Evolutionary conservation across 108 stramenopile genomes (phyloP).

Genomic region (Stephanodiscus minutulus): DNA sequence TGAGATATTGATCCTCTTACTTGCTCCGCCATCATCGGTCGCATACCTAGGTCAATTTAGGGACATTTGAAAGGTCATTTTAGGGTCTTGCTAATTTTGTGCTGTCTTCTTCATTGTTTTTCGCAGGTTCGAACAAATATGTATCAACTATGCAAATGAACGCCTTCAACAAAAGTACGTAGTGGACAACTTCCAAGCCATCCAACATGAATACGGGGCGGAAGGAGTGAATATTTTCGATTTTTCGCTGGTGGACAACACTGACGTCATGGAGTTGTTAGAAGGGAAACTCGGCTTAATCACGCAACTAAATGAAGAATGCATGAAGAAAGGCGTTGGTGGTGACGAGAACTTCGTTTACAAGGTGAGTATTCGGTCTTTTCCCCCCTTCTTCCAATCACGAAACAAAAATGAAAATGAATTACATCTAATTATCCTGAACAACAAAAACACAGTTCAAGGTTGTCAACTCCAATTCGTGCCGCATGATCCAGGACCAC

Average conservation of each 20-base stretch:
- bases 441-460: slow-evolving; percentile 25
- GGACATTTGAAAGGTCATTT: too few species aligned
- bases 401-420: background rate
- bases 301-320: slow-evolving; percentile 92
- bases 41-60: too few species aligned
- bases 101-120: background rate
- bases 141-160: slow-evolving; percentile 98
- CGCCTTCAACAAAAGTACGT: slow-evolving; percentile 93
- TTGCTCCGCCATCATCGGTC: background rate
- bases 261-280: slow-evolving; percentile 81
- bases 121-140: slow-evolving; percentile 81
- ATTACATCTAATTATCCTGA: background rate
- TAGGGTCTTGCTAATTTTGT: too few species aligned
- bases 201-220: slow-evolving; percentile 77
- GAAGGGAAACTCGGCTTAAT: slow-evolving; percentile 90
- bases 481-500: slow-evolving; percentile 57
- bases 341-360: slow-evolving; percentile 82
- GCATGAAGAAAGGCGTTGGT: slow-evolving; percentile 70
- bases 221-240: slow-evolving; percentile 91
- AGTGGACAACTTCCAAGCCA: slow-evolving; percentile 63
- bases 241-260: slow-evolving; percentile 89
- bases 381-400: background rate
- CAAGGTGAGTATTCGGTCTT: slow-evolving; percentile 44
- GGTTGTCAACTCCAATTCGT: slow-evolving; percentile 71
- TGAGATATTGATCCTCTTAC: slow-evolving; percentile 29